Conservation (phyloP, 1,139 yeast species). For the Wickerhamomyces sp. region DNA sequence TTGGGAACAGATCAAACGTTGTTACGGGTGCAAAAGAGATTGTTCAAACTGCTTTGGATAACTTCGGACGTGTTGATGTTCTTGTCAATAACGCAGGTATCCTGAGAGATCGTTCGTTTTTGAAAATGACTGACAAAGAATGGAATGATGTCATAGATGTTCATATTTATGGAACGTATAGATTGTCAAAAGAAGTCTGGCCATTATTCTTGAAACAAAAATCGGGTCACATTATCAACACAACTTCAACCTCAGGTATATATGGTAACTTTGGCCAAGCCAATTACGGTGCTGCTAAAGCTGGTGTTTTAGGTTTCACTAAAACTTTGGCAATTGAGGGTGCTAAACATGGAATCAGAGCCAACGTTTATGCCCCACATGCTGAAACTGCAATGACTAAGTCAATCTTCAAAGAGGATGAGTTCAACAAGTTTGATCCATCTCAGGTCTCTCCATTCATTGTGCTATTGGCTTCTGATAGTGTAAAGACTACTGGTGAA, state of each 20-base stretch:
- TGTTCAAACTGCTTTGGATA: constrained; percentile 69
- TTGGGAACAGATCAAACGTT: constrained; percentile 78
- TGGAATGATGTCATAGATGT: constrained; percentile 83
- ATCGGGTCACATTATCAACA: constrained; percentile 79
- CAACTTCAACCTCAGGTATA: constrained; percentile 93
- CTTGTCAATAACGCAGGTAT: constrained; percentile 94
- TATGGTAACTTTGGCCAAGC: constrained; percentile 98
- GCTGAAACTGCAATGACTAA: constrained; percentile 98
- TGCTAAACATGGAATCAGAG: constrained; percentile 66
- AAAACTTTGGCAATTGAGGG: constrained; percentile 91
- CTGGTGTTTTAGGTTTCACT: constrained; percentile 81
- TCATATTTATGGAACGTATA: constrained; percentile 78
- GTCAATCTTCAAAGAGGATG: constrained; percentile 74
- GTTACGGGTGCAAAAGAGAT: constrained; percentile 74
- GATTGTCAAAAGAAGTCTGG: constrained; percentile 89
- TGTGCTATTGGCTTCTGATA: constrained; percentile 71
- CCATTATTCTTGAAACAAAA: constrained; percentile 77
- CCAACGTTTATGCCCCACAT: constrained; percentile 89
- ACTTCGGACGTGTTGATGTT: constrained; percentile 81
- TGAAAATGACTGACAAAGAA: constrained; percentile 76
- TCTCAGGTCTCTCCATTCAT: constrained; percentile 88
- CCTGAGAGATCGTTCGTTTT: constrained; percentile 83
- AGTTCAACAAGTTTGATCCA: constrained; percentile 80
- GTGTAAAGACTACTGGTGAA: constrained; percentile 64
- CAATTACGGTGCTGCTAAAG: constrained; percentile 91